Evolutionary conservation across 1,139 yeast species (phyloP), one percentile per base, ranked within the genome.

Genomic region (Lodderomyces beijingensis): DNA sequence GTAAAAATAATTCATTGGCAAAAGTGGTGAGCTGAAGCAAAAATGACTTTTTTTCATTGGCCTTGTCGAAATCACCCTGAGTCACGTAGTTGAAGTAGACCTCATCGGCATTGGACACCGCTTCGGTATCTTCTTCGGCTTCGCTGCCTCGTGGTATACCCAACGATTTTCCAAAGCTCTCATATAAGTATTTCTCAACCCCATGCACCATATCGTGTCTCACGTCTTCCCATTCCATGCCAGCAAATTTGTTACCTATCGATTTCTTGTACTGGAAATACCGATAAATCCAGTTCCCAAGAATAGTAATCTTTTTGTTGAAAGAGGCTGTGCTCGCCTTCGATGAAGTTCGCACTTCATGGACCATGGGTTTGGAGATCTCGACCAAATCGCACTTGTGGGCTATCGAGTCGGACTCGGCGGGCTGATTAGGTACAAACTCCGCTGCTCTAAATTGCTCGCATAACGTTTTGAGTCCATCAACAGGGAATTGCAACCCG

Each of bases 171-270:
- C 73, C 72, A 36, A 55, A 53, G 28, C 53, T 59, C 31, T 55
- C 55, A 43, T 65, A 64, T 25, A 62, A 35, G 31, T 54, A 53
- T 8, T 51, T 49, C 38, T 68, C 74, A 12, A 65, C 45, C 2
- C 72, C 72, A 37, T 55, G 53, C 3, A 59, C 42, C 27, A 66
- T 44, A 28, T 68, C 74, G 34, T 59, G 55, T 23, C 73, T 49
- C 26, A 67, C 59, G 34, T 63, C 69, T 38, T 68, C 73, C 73
- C 72, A 68, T 46, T 65, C 73, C 45, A 68, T 60, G 1, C 64
- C 70, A 18, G 65, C 39, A 14, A 66, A 45, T 18, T 66, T 66
- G 45, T 62, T 62, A 2, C 59, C 58, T n/a, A 56, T 50, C 3
- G 62, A 49, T 40, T 62, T 65, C 35, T 62, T 66, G 39, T 64